phyloP scores from a whole-genome alignment of 106 monocot species.

The Agapanthus africanus region DNA sequence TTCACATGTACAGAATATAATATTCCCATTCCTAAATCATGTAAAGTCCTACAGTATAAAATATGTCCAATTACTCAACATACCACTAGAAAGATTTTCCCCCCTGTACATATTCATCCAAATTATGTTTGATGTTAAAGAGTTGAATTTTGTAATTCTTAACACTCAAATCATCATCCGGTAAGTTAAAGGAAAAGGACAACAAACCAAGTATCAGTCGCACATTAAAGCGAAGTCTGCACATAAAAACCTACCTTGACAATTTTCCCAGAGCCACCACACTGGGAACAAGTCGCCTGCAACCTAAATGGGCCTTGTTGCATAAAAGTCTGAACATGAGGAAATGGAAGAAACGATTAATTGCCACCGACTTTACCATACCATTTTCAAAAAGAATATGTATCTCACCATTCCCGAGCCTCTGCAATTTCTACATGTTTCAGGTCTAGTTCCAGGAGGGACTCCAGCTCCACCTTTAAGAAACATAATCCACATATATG shows the following conservation, averaged over 20 bases:
- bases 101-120: not conserved
- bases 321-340: slow-evolving; percentile 45
- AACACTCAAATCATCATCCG: not conserved
- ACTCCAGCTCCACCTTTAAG: slow-evolving; percentile 77
- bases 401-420: slow-evolving; percentile 78
- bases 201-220: not conserved
- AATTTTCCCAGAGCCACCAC: slow-evolving; percentile 75
- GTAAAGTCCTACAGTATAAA: too few species aligned
- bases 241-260: slow-evolving; percentile 49
- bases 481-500: not conserved
- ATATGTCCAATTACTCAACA: too few species aligned
- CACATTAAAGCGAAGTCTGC: not conserved
- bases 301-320: slow-evolving; percentile 80
- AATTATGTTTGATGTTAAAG: not conserved
- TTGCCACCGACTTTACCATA: not conserved
- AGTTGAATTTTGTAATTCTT: not conserved
- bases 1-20: too few species aligned
- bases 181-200: not conserved
- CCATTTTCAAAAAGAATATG: not conserved
- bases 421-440: slow-evolving; percentile 75
- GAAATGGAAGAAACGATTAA: not conserved
- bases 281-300: slow-evolving; percentile 61
- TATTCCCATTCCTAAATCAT: too few species aligned
- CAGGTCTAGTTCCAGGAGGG: slow-evolving; percentile 90
- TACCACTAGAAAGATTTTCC: too few species aligned